Conservation (phyloP, 768 basidiomycete genomes). For the Gelatoporia subvermispora region DNA sequence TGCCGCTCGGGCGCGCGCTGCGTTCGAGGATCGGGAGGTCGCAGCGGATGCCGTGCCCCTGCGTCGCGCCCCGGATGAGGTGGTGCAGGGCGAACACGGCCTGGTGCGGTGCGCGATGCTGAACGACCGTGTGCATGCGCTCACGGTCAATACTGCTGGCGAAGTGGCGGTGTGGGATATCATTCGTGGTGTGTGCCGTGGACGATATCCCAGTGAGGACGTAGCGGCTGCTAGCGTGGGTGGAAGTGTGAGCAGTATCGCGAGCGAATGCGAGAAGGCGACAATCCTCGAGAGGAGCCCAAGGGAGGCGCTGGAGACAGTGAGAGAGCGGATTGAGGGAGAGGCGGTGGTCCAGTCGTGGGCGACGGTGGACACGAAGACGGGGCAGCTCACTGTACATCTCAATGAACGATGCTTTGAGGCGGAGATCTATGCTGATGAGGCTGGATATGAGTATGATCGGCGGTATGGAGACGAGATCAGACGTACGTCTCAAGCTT, state of each 20-base stretch:
- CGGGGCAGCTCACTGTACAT: conserved; percentile 84
- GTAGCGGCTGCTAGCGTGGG: conserved; percentile 51
- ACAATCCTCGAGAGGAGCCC: conserved; percentile 46
- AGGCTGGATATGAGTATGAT: conserved; percentile 66
- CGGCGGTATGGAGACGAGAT: conserved; percentile 70
- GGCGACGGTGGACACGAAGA: conserved; percentile 87
- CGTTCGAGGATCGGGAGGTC: conserved; percentile 71
- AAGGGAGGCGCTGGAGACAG: conserved; percentile 79
- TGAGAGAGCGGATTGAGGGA: conserved; percentile 90
- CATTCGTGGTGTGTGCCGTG: conserved; percentile 69
- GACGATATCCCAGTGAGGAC: conserved; percentile 61
- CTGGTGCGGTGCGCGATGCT: conserved; percentile 78
- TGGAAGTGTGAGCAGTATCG: conserved; percentile 38
- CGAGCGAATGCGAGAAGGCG: background rate
- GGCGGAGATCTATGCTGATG: conserved; percentile 92
- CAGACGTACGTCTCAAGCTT: conserved; percentile 52
- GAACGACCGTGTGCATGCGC: conserved; percentile 84
- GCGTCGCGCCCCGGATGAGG: conserved; percentile 50
- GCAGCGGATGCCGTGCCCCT: conserved; percentile 71
- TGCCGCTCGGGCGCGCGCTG: conserved; percentile 36
- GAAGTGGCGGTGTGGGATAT: conserved; percentile 94
- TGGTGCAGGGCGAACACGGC: conserved; percentile 74
- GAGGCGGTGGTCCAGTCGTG: conserved; percentile 83
- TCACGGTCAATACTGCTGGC: conserved; percentile 86
- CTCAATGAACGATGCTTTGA: conserved; percentile 88